Evolutionary conservation across 371 early-diverging fungal genomes (phyloP), one percentile per base, ranked within the genome.

Genomic region (Mucor sp.): DNA sequence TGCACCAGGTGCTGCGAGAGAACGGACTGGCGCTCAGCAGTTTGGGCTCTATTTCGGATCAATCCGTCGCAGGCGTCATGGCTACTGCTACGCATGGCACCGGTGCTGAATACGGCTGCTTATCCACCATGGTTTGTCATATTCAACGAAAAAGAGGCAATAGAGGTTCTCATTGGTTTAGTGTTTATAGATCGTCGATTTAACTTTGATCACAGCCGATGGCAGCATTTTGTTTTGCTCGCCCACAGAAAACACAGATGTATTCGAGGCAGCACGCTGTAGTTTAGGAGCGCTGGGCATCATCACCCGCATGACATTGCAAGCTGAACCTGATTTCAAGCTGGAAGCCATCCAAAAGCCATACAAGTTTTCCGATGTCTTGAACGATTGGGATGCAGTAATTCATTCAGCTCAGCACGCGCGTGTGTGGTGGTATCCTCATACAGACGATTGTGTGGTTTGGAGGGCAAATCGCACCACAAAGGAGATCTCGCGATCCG

Each of bases 371-470:
- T 74, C 85, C 39, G 65, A 83, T 11, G 79, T 92, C 21, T 64
- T 93, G 35, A 71, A 84, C n/a, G 70, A 87, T 39, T 84, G 91
- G 69, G 76, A 79, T 44, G 55, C 53, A 17, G 76, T 91, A 4
- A 81, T 90, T 15, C 77, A 85, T 21, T 88, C 90, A 9, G 89
- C 93, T 5, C 91, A 94, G 63, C 92, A 92, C 71, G 87, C 89
- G n/a, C 87, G 94, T 47, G 77, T 95, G 5, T 93, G 94, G 93
- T 95, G 94, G 93, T 92, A 89, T 67, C 94, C 95, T 8, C 90
- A 93, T 66, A 91, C 93, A 0, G 88, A 93, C 63, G 83, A 90
- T 64, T 85, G 87, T 21, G 89, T 91, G 7, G 85, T 92, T 12
- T 95, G 94, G 93, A 84, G 84, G 4, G 92, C 92, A 47, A 89